Evolutionary conservation across 371 early-diverging fungal genomes (phyloP).

Genomic region (Actinomortierella ambigua): DNA sequence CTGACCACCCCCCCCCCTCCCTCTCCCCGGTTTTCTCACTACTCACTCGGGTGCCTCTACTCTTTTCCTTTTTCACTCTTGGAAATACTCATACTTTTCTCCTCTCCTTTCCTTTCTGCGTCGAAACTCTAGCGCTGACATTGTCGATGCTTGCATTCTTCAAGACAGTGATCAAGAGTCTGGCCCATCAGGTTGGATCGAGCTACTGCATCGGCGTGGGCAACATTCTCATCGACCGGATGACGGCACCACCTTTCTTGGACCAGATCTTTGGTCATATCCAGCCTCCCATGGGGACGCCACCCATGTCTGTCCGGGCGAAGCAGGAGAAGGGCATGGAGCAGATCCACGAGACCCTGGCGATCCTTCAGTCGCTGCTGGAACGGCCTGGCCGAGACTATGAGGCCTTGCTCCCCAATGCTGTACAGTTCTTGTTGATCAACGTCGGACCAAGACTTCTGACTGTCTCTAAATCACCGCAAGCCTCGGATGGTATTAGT

Average conservation of each 20-base stretch:
- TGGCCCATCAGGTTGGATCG: constrained; percentile 24
- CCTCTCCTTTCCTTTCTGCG: too few relatives aligned
- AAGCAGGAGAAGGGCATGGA: constrained; percentile 21
- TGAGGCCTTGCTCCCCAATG: constrained; percentile 7
- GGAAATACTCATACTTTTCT: too few relatives aligned
- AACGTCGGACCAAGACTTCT: constrained; percentile 33
- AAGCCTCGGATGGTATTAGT: neutral
- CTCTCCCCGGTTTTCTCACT: neutral
- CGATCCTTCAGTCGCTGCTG: constrained; percentile 21
- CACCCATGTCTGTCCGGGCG: constrained; percentile 20
- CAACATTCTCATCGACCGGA: constrained; percentile 25
- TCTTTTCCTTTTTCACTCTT: neutral
- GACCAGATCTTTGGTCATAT: too few relatives aligned
- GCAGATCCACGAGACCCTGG: constrained; percentile 17
- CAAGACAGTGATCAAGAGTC: constrained; percentile 18
- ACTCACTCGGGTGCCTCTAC: neutral
- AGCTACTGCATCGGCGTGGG: constrained; percentile 29
- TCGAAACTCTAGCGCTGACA: constrained; percentile 12
- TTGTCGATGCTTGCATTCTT: constrained; percentile 32
- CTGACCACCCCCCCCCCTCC: neutral
- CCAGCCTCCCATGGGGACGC: neutral
- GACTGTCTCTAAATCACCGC: constrained; percentile 6
- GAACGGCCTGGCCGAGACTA: constrained; percentile 26
- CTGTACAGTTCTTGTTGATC: constrained; percentile 23
- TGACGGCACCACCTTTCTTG: constrained; percentile 13